Conservation (phyloP, 1,139 yeast species). For the Pichia sp. region DNA sequence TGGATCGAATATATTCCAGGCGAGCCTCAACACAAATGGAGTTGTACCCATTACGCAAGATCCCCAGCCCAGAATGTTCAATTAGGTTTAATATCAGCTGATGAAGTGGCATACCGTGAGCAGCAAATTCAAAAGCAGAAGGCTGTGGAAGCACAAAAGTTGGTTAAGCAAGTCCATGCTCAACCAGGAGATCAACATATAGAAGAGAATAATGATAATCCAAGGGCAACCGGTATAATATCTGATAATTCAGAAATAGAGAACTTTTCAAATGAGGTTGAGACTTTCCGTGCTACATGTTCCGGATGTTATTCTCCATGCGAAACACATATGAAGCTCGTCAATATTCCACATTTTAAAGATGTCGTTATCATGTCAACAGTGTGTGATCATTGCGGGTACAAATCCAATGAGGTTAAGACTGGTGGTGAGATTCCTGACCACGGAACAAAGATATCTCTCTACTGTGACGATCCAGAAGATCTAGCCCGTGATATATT, state of each 20-base stretch:
- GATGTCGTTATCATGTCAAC: constrained; percentile 97
- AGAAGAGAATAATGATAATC: constrained; percentile 36
- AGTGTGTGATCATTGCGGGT: constrained; percentile 88
- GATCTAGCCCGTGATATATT: constrained; percentile 92
- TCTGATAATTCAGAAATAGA: constrained; percentile 78
- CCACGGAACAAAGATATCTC: constrained; percentile 69
- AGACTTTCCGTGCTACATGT: constrained; percentile 88
- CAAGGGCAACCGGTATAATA: constrained; percentile 52
- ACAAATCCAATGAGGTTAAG: constrained; percentile 94
- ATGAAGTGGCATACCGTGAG: constrained; percentile 59
- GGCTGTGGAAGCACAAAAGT: constrained; percentile 33
- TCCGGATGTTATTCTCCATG: constrained; percentile 81
- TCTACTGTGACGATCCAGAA: constrained; percentile 85
- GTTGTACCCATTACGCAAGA: constrained; percentile 76
- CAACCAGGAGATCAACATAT: constrained; percentile 25
- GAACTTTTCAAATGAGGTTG: constrained; percentile 83
- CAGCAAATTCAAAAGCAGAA: constrained; percentile 34
- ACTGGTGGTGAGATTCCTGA: constrained; percentile 97
- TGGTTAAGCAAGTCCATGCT: constrained; percentile 15
- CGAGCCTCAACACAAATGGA: constrained; percentile 88
- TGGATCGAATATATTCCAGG: constrained; percentile 92
- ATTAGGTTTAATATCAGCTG: constrained; percentile 81
- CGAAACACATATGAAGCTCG: constrained; percentile 94
- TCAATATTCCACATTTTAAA: constrained; percentile 95
- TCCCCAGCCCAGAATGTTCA: constrained; percentile 84